A percentile compares a stretch with the other conserved stretches of the same genome.
These are phyloP conservation scores for Glycyrrhiza uralensis DNA, from an alignment of 306 rosid species.

Conservation along the genomic window DNA sequence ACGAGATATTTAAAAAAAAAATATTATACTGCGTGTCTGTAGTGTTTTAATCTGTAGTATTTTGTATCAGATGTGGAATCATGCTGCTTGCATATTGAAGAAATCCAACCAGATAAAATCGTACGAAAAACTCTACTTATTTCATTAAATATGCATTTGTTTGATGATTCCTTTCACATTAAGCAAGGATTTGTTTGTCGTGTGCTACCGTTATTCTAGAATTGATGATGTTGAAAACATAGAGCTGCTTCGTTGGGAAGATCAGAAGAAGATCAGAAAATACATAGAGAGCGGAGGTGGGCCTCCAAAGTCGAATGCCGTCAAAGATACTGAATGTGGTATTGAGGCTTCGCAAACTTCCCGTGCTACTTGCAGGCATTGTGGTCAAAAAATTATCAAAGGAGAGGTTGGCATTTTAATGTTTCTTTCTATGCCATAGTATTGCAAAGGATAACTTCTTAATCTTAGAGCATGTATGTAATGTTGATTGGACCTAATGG, in stretches of 20 bases:
- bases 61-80: slow-evolving; percentile 86
- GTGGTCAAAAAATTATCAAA: slow-evolving; percentile 71
- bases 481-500: not conserved
- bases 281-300: slow-evolving; percentile 52
- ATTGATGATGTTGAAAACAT: slow-evolving; percentile 85
- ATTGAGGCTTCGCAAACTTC: slow-evolving; percentile 80
- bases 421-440: slow-evolving; percentile 1
- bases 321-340: slow-evolving; percentile 34
- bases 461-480: not conserved
- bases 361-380: slow-evolving; percentile 76
- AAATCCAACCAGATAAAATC: slow-evolving; percentile 85
- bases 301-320: slow-evolving; percentile 13
- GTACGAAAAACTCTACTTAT: slow-evolving; percentile 43
- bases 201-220: slow-evolving; percentile 34
- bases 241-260: slow-evolving; percentile 89
- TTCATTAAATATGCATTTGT: slow-evolving; percentile 1
- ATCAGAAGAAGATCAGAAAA: slow-evolving; percentile 78
- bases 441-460: not conserved
- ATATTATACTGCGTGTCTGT: not conserved
- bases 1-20: not conserved
- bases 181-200: not conserved
- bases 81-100: slow-evolving; percentile 72
- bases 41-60: slow-evolving; percentile 10
- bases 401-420: slow-evolving; percentile 62
- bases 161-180: slow-evolving; percentile 14